Evolutionary conservation across 1,284 basidiomycete species (phyloP), one percentile per base, ranked within the genome.

Genomic region (Ceratorhiza oryzae-sativae): DNA sequence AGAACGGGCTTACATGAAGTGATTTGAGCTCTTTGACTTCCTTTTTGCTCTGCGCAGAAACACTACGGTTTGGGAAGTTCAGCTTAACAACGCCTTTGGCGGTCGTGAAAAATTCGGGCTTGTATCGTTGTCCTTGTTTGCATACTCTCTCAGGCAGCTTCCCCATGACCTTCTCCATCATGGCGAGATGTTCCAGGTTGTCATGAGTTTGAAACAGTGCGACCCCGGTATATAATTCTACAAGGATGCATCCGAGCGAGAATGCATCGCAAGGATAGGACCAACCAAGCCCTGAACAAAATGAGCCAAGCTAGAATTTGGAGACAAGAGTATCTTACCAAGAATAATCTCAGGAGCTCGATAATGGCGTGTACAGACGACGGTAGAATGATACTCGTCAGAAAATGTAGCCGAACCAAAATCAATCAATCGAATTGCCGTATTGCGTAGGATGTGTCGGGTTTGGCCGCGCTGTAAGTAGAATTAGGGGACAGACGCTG

Each of bases 151-250:
- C 88, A 0, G 96, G 95, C 90, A 99, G 96, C 81, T 90, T 92
- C 73, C 97, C 97, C 89, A 99, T 97, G 41, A 99, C 97, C 76
- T 93, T 90, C 81, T 99, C 96, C 97, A 99, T 99, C 97, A 99
- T 99, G 51, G 97, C 97, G 6, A 99, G 88, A 80, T 99, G 97
- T 79, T 99, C 97, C 12, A 99, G 87, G 80, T 99, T 99, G 82
- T 99, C 97, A 79, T 98, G 97, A 0, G 97, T 99, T 81, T 99
- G 97, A 84, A 98, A 99, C 36, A 99, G 86, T 3, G 97, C 97
- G 55, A 97, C 90, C 41, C 97, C 97, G 1, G 97, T 99, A 82
- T 90, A 97, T 80, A 99, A 98, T 81, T 99, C 97, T 74, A 99
- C 95, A 15, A 99, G 88, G 77, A 99, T 99, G 82, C 97, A 99